Base-by-base conservation (phyloP, 192 early-diverging fungal genomes). In the Mortierella alpina region DNA sequence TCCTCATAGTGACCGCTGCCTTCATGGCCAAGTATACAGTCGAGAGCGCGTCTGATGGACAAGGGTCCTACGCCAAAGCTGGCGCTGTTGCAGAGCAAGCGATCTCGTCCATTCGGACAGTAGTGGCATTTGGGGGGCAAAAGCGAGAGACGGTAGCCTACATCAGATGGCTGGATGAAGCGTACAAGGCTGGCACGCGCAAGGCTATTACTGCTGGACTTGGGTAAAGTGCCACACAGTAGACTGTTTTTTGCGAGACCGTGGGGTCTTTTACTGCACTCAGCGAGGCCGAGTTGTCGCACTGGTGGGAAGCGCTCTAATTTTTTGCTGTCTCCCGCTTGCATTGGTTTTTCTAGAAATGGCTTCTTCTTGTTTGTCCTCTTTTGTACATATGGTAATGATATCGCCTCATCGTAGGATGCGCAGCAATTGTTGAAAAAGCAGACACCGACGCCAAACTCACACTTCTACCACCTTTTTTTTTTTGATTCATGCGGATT, bases 41-140 rank as follows among this genome's bases (percentile, higher is more conserved):
- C 42, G 72, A 74, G 58, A 74, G 64, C 49, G 56, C 72, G 0
- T 59, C 83, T 0, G 73, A 81, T 9, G 87, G 87, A 0, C 87
- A 90, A 75, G 85, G 87, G 60, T 86, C 92, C 14, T 97, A 97
- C 74, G 95, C 92, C 7, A 87, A 82, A 42, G 96, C 96, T 0
- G 96, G 95, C 45, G 90, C 89, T n/a, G 90, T 99, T 40, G 97
- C 95, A 4, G 91, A 95, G 83, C 93, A 99, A 78, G 95, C 92
- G 0, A 79, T 99, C 20, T 85, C 91, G 18, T 88, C 91, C 41
- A 94, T 98, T 58, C 88, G 94, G 54, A 99, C 96, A 4, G 95
- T 99, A n/a, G 88, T 88, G 52, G 88, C 96, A 11, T 98, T 98
- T 84, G 90, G 90, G 53, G 91, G 90, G 6, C 88, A 97, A 84